These are phyloP conservation scores for Tuber microsphaerosporum DNA, from an alignment of 495 filamentous ascomycete species.

Conservation along the genomic window DNA sequence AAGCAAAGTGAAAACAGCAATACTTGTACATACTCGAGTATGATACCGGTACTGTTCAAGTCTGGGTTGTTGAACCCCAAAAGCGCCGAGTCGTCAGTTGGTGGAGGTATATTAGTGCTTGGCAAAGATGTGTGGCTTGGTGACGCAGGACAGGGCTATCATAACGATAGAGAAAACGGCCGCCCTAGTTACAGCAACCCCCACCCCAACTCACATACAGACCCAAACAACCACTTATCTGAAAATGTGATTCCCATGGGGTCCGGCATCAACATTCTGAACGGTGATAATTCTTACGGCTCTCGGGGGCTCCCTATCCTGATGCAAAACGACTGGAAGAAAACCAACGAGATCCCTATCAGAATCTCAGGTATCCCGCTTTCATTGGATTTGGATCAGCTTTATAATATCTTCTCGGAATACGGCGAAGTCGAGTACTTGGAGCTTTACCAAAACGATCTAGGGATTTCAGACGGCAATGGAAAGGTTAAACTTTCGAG, in stretches of 20 bases:
- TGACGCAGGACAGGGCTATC: neutral
- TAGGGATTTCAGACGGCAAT: conserved; percentile 31
- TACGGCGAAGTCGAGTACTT: conserved; percentile 41
- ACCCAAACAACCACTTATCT: neutral
- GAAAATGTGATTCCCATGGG: neutral
- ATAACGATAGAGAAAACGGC: neutral
- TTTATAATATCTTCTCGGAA: conserved; percentile 29
- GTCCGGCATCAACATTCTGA: neutral
- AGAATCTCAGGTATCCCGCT: neutral
- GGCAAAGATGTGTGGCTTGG: no score
- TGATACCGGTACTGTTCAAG: no score
- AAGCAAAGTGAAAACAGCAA: no score
- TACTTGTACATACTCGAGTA: no score
- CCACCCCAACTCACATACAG: neutral
- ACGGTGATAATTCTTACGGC: neutral
- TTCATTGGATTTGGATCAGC: neutral
- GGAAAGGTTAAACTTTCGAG: conserved; percentile 42
- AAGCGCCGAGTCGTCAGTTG: no score
- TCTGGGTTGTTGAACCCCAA: no score
- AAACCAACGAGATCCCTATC: neutral
- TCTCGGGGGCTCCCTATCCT: neutral
- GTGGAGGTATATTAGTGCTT: no score
- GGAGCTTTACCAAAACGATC: conserved; percentile 36
- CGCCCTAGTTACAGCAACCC: neutral
- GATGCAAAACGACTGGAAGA: neutral